Conservation (phyloP, 805 yeast genomes). For the Ogataea chonburiensis region DNA sequence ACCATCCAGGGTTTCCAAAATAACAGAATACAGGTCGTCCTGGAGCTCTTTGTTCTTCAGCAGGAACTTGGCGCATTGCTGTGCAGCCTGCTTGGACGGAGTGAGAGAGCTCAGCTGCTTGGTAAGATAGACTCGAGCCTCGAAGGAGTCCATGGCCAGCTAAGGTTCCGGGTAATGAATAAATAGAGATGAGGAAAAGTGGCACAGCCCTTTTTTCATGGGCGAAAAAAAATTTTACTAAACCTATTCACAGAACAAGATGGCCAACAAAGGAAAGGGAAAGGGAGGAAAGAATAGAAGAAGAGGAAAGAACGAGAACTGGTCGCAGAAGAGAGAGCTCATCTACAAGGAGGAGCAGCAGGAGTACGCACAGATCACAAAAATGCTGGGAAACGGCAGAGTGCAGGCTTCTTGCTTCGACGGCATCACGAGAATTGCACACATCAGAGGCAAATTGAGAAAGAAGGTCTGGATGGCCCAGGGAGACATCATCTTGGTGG, state of each 20-base stretch:
- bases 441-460: constrained; percentile 97
- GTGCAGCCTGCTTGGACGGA: constrained; percentile 56
- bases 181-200: neutral
- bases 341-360: constrained; percentile 92
- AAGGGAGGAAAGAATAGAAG: constrained; percentile 92
- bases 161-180: constrained; percentile 13
- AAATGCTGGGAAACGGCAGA: constrained; percentile 98
- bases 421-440: constrained; percentile 91
- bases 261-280: constrained; percentile 41
- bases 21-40: constrained; percentile 68
- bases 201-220: constrained; percentile 9
- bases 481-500: constrained; percentile 95
- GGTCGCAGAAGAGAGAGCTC: constrained; percentile 91
- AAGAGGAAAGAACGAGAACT: constrained; percentile 96
- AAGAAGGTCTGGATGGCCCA: constrained; percentile 99
- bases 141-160: constrained; percentile 77
- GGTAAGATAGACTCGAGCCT: constrained; percentile 73
- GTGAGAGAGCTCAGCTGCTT: constrained; percentile 63
- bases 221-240: constrained; percentile 11
- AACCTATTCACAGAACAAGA: constrained; percentile 43
- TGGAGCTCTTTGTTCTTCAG: constrained; percentile 55
- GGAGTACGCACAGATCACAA: constrained; percentile 97
- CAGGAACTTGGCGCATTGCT: constrained; percentile 55
- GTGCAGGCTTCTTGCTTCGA: constrained; percentile 95
- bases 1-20: constrained; percentile 55